Evolutionary conservation across 768 basidiomycete species (phyloP).

Genomic region (Lentinus brumalis): DNA sequence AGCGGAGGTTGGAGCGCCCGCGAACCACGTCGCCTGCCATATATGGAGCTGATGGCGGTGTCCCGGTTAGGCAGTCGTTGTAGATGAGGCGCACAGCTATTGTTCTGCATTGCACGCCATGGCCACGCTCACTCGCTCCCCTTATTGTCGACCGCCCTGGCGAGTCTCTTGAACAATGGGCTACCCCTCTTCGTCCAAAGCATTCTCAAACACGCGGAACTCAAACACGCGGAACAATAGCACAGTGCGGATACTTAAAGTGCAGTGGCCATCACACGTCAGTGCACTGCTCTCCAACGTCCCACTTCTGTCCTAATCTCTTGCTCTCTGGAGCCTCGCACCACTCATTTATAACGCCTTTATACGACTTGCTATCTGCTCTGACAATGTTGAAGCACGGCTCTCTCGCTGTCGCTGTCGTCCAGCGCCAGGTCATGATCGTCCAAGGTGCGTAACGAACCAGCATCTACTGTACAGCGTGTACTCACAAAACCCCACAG

Average conservation of each 20-base stretch:
- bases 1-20: no score
- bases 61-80: no score
- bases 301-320: not conserved
- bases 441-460: slow-evolving; percentile 54
- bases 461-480: no score
- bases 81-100: not conserved
- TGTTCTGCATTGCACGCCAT: not conserved
- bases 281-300: not conserved
- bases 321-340: not conserved
- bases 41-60: no score
- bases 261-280: not conserved
- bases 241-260: not conserved
- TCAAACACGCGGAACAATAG: not conserved
- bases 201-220: not conserved
- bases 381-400: slow-evolving; percentile 39
- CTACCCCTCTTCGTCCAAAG: not conserved
- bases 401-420: slow-evolving; percentile 66
- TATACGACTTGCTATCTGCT: not conserved
- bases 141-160: not conserved
- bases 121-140: not conserved
- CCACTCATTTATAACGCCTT: not conserved
- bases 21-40: no score
- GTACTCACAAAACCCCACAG: slow-evolving; percentile 34
- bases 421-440: slow-evolving; percentile 67
- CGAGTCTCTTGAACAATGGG: not conserved